Conservation (phyloP, 768 basidiomycete species). For the Mycena filopes region DNA sequence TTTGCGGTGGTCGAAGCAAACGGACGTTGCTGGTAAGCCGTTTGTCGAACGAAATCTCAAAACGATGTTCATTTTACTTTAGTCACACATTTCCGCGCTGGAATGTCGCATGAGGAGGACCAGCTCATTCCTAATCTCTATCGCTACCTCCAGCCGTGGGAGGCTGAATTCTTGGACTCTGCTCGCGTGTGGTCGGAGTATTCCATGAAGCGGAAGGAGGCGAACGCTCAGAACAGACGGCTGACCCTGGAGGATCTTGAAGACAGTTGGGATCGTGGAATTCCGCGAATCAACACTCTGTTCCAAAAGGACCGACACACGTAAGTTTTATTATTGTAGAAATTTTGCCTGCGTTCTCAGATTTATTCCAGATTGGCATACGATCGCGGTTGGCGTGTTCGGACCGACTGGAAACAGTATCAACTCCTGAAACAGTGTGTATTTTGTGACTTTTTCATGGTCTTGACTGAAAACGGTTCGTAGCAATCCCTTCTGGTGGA, state of each 20-base stretch:
- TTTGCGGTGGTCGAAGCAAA: constrained; percentile 97
- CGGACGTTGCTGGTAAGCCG: constrained; percentile 84
- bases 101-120: constrained; percentile 96
- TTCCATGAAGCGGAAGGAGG: constrained; percentile 99
- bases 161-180: constrained; percentile 96
- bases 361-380: constrained; percentile 77
- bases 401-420: constrained; percentile 98
- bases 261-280: constrained; percentile 98
- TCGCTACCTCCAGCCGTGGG: constrained; percentile 97
- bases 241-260: constrained; percentile 97
- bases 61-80: constrained; percentile 13
- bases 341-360: neutral
- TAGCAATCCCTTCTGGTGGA: constrained; percentile 99
- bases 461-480: constrained; percentile 12
- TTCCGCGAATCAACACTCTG: constrained; percentile 97
- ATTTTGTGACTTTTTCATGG: neutral
- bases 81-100: constrained; percentile 99
- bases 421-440: constrained; percentile 90
- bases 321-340: constrained; percentile 48
- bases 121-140: constrained; percentile 97
- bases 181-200: constrained; percentile 99
- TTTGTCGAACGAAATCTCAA: neutral
- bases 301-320: constrained; percentile 99
- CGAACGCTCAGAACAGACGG: constrained; percentile 97
- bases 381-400: constrained; percentile 98